Evolutionary conservation across 345 rosid species (phyloP), one percentile per base, ranked within the genome.

Genomic region (Salix arbutifolia): DNA sequence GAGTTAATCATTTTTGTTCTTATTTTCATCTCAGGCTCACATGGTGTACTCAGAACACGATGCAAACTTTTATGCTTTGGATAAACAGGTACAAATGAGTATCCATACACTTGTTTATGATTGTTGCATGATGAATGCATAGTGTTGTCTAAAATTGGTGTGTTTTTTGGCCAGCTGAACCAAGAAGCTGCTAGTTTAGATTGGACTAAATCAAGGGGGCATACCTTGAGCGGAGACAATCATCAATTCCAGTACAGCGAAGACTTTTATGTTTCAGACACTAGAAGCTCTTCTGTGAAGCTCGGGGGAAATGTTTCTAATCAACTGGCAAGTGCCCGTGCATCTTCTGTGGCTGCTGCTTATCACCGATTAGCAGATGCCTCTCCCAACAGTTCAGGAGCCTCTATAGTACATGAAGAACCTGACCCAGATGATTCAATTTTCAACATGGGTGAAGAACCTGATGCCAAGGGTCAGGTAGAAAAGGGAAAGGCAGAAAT

Each of bases 11-110:
- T 28, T 69, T 64, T 30, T 78, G 7, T 73, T 68, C 42, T 61
- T 72, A 67, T 80, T 73, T 53, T 74, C 70, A 62, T 86, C 61
- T 79, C 88, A 96, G 99, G 97, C 98, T 76, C 99, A 93, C 86
- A 96, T 96, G 98, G 87, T 96, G 40, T 85, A 83, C 85, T 75
- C 98, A 4, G 99, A 96, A 80, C 99, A 93, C 72, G 97, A 96
- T 86, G 92, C 89, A 58, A 87, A 89, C 71, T 96, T 96, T 73
- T 89, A 85, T 77, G 90, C 97, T 78, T 88, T 93, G 46, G 91
- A 96, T 83, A 91, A 86, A 68, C 92, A 91, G 97, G 99, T 93
- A 84, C 81, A 77, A 53, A 56, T 75, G 30, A 16, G n/a, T 21
- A 44, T n/a, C 19, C 33, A 18, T 18, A 14, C 33, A 16, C 50